phyloP scores from a whole-genome alignment of 2,329 filamentous ascomycete species.

The Fusarium sp. region DNA sequence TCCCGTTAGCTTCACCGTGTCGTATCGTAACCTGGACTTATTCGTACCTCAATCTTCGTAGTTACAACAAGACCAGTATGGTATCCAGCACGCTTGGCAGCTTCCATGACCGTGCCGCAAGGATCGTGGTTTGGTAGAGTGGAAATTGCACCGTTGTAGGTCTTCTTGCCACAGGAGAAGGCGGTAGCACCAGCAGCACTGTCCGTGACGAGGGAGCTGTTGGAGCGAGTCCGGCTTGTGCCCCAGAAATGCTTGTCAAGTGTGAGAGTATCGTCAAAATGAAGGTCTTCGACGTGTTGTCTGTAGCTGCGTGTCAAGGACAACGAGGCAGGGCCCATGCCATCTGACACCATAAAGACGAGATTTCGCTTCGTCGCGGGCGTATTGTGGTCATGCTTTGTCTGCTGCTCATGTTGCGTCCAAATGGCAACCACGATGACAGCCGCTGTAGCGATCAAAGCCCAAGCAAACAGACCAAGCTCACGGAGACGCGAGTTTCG shows the following conservation, averaged over 20 bases:
- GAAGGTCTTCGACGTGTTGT: constrained; percentile 80
- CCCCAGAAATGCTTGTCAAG: constrained; percentile 93
- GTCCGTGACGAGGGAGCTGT: constrained; percentile 89
- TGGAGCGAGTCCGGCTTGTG: constrained; percentile 86
- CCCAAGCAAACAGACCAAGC: constrained; percentile 83
- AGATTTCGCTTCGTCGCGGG: constrained; percentile 84
- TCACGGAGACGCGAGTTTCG: constrained; percentile 70
- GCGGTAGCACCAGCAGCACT: constrained; percentile 97
- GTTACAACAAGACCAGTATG: constrained; percentile 95
- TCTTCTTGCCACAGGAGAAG: constrained; percentile 92
- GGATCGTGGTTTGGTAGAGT: constrained; percentile 86
- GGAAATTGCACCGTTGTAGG: constrained; percentile 96
- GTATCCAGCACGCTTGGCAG: constrained; percentile 91
- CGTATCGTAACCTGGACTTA: not conserved
- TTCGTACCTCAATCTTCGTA: constrained; percentile 62
- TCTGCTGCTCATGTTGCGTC: constrained; percentile 76
- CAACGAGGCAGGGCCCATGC: constrained; percentile 95
- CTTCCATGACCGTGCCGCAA: constrained; percentile 93
- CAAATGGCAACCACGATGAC: constrained; percentile 85
- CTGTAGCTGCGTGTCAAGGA: constrained; percentile 88
- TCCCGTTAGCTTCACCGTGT: not conserved
- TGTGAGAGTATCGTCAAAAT: constrained; percentile 78
- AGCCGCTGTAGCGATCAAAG: constrained; percentile 80
- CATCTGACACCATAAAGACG: constrained; percentile 99
- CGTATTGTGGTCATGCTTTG: constrained; percentile 51